A percentile compares a stretch with the other conserved stretches of the same genome.
phyloP scores from a whole-genome alignment of 306 rosid species.

The Heteromeles arbutifolia region DNA sequence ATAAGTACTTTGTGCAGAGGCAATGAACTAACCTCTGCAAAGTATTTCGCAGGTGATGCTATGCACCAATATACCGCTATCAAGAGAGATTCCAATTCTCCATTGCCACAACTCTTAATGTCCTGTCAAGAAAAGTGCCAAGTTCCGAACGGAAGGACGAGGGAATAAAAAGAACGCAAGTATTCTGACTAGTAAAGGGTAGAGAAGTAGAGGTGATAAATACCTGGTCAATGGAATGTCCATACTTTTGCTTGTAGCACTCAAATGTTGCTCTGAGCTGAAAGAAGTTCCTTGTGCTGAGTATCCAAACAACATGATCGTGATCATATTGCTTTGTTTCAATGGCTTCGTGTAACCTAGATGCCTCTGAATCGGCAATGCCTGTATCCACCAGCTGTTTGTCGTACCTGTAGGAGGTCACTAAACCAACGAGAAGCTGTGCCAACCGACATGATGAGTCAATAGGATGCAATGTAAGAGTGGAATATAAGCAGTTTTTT shows the following conservation, averaged over 20 bases:
- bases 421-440: constrained; percentile 71
- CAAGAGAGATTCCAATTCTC: constrained; percentile 54
- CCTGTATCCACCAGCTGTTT: constrained; percentile 46
- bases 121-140: constrained; percentile 41
- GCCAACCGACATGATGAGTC: constrained; percentile 2
- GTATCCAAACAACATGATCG: constrained; percentile 55
- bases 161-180: background rate
- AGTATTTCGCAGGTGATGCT: constrained; percentile 71
- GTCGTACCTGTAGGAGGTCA: constrained; percentile 78
- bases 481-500: too few relatives aligned
- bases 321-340: constrained; percentile 47
- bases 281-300: constrained; percentile 73
- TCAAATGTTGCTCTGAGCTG: constrained; percentile 80
- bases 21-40: constrained; percentile 60
- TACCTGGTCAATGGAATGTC: constrained; percentile 60
- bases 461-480: background rate
- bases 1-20: background rate
- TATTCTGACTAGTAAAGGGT: background rate
- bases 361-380: constrained; percentile 55
- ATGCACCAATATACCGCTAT: constrained; percentile 48
- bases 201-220: constrained; percentile 1
- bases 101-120: constrained; percentile 43
- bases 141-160: background rate
- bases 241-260: constrained; percentile 53
- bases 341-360: constrained; percentile 58